Percentiles rank a stretch among this genome's conserved stretches.
These are phyloP conservation scores for Combretum micranthum DNA, from an alignment of 345 rosid species.

Conservation along the genomic window DNA sequence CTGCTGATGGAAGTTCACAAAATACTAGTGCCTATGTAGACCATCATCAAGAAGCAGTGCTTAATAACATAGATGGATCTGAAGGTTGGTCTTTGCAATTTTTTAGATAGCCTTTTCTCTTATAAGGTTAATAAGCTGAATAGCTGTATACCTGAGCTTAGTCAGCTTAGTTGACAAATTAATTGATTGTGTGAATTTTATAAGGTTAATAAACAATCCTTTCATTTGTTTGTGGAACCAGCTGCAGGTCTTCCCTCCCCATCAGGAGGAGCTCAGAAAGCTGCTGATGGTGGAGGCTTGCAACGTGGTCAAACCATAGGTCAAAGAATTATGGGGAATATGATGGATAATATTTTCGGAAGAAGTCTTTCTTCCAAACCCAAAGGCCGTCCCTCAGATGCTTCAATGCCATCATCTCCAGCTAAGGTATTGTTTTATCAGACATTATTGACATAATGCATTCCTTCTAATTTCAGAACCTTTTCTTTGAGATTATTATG, in stretches of 20 bases:
- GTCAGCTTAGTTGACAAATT: no score
- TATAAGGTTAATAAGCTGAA: no score
- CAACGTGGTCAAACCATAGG: conserved; percentile 80
- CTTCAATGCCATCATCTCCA: conserved; percentile 67
- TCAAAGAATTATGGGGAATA: conserved; percentile 70
- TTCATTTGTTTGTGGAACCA: not conserved
- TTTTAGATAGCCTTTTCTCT: not conserved
- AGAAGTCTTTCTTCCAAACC: conserved; percentile 78
- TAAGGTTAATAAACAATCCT: no score
- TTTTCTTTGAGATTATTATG: no score
- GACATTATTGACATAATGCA: not conserved
- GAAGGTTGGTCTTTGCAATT: conserved; percentile 41
- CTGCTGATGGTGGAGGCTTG: conserved; percentile 41
- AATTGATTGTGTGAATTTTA: no score
- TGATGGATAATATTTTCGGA: conserved; percentile 82
- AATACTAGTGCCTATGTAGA: conserved; percentile 17
- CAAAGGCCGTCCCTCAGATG: conserved; percentile 47
- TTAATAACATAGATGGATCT: conserved; percentile 42
- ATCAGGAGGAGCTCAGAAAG: conserved; percentile 62
- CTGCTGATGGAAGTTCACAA: conserved; percentile 23
- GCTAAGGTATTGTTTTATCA: conserved; percentile 43
- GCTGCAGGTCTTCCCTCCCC: conserved; percentile 72
- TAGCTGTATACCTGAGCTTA: no score
- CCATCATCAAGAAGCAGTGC: conserved; percentile 31
- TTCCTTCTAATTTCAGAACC: conserved; percentile 7